Evolutionary conservation across 805 yeast genomes (phyloP).

Genomic region (Candida yuanshanica): DNA sequence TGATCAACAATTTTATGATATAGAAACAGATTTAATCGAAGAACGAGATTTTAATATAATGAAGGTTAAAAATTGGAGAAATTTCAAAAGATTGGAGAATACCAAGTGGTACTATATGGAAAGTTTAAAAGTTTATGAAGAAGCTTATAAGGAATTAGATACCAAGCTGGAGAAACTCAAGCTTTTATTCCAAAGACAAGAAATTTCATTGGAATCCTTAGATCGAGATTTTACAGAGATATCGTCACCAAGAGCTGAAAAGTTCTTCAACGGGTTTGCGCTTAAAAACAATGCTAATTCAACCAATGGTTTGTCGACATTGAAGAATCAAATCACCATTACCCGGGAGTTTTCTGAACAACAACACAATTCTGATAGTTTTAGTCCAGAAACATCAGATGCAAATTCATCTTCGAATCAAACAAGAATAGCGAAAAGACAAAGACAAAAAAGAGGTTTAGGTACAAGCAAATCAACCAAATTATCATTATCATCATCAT

Average conservation of each 20-base stretch:
- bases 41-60: slow-evolving; percentile 28
- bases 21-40: slow-evolving; percentile 28
- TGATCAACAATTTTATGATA: slow-evolving; percentile 9
- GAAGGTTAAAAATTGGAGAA: slow-evolving; percentile 20
- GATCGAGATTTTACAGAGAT: slow-evolving; percentile 26
- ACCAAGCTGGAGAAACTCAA: slow-evolving; percentile 28
- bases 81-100: slow-evolving; percentile 23
- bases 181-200: slow-evolving; percentile 27
- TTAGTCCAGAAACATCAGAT: not conserved
- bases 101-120: slow-evolving; percentile 22
- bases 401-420: not conserved
- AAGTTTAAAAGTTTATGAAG: slow-evolving; percentile 22
- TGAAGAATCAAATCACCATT: not conserved
- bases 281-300: no score
- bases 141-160: slow-evolving; percentile 22
- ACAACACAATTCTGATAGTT: not conserved
- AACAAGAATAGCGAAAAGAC: not conserved
- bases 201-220: slow-evolving; percentile 18
- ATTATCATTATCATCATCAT: not conserved
- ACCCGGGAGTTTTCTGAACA: no score
- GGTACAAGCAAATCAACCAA: not conserved
- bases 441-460: not conserved
- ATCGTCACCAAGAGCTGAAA: slow-evolving; percentile 24
- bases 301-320: not conserved
- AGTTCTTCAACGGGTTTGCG: slow-evolving; percentile 26